These are phyloP conservation scores for Aspergillus japonicus DNA, from an alignment of 2,329 filamentous ascomycete genomes.

Conservation along the genomic window DNA sequence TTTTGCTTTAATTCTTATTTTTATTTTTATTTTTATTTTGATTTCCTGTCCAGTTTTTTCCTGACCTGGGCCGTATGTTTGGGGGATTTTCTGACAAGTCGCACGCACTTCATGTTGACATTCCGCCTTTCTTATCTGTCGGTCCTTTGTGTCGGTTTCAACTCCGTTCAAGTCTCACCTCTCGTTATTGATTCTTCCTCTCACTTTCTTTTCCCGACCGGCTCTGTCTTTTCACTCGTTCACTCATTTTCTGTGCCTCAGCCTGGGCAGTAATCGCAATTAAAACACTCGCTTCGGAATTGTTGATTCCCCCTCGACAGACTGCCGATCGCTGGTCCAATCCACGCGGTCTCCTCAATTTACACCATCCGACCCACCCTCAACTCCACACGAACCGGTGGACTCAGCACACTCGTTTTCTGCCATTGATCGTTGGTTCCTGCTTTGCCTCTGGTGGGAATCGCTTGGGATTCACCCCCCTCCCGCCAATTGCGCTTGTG, in stretches of 20 bases:
- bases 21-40: neutral
- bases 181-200: no score
- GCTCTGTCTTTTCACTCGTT: neutral
- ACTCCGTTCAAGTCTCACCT: neutral
- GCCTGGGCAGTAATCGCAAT: neutral
- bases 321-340: neutral
- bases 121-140: conserved; percentile 4
- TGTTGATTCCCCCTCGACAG: neutral
- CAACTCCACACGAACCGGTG: conserved; percentile 9
- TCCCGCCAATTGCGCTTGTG: conserved; percentile 4
- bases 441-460: conserved; percentile 5
- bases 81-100: neutral
- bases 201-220: neutral
- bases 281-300: neutral
- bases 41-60: neutral
- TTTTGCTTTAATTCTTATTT: neutral
- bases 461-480: neutral
- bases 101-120: neutral
- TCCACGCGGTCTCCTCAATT: conserved; percentile 4
- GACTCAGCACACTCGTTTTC: neutral
- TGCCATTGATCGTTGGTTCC: conserved; percentile 1
- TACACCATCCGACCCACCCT: neutral
- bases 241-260: neutral
- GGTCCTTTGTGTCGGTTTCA: neutral
- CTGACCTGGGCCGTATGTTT: neutral